Evolutionary conservation across 2,329 filamentous ascomycete genomes (phyloP).

Genomic region (Neoscytalidium dimidiatum): DNA sequence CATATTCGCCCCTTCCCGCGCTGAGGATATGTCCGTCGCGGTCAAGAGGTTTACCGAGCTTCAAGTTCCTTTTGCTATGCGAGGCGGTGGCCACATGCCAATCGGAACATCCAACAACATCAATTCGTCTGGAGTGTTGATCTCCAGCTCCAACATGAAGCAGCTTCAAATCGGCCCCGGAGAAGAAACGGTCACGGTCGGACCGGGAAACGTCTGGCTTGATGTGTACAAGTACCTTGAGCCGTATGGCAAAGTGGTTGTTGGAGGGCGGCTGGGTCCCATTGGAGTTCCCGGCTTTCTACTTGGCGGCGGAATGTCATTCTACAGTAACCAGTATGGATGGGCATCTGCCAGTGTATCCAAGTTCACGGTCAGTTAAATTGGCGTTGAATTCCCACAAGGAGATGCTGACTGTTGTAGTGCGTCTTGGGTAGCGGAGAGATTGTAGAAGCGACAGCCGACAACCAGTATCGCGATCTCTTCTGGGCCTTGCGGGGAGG

Average conservation of each 20-base stretch:
- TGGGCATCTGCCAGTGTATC: constrained; percentile 22
- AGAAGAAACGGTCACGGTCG: constrained; percentile 27
- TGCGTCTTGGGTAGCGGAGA: not conserved
- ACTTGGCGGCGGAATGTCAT: constrained; percentile 30
- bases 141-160: constrained; percentile 27
- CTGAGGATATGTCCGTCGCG: not conserved
- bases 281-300: constrained; percentile 33
- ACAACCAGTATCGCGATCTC: constrained; percentile 40
- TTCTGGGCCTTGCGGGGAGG: constrained; percentile 45
- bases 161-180: constrained; percentile 27
- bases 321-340: constrained; percentile 25
- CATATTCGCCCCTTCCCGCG: not conserved
- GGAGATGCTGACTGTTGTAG: not conserved
- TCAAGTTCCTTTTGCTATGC: constrained; percentile 24
- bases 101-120: constrained; percentile 18
- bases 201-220: constrained; percentile 32
- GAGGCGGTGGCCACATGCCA: constrained; percentile 30
- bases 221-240: constrained; percentile 32
- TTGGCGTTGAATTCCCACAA: not conserved
- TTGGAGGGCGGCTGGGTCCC: constrained; percentile 30
- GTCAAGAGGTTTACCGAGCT: not conserved
- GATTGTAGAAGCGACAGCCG: constrained; percentile 38
- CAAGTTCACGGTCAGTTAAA: not conserved
- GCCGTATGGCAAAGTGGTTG: constrained; percentile 24
- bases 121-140: constrained; percentile 22